Conservation (phyloP, 441 rosid species). For the Viola pubescens region DNA sequence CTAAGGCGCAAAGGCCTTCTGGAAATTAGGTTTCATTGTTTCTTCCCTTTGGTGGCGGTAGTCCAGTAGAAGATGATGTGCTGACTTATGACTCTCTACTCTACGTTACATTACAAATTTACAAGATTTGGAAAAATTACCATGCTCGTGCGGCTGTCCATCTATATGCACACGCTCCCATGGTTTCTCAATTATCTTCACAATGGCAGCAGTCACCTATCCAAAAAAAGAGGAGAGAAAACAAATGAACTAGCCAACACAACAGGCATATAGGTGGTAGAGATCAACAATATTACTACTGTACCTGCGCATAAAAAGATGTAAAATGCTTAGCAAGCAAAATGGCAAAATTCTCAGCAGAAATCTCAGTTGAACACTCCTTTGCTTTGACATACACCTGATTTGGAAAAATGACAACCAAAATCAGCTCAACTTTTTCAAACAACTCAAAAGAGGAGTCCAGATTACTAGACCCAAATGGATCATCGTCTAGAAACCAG, state of each 20-base stretch:
- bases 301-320: slow-evolving; percentile 67
- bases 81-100: not conserved
- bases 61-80: not conserved
- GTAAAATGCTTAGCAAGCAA: slow-evolving; percentile 67
- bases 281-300: not conserved
- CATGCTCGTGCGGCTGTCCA: slow-evolving; percentile 72
- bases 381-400: slow-evolving; percentile 89
- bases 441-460: no score
- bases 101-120: not conserved
- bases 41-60: not conserved
- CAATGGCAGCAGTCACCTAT: slow-evolving; percentile 67
- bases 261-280: not conserved
- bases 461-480: no score
- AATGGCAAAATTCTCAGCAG: slow-evolving; percentile 77
- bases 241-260: not conserved
- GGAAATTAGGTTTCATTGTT: not conserved
- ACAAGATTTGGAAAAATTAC: slow-evolving; percentile 27
- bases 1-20: no score
- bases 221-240: not conserved
- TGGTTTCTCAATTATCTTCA: slow-evolving; percentile 76
- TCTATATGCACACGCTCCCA: slow-evolving; percentile 72
- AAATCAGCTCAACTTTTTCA: no score
- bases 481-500: no score
- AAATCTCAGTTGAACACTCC: slow-evolving; percentile 57
- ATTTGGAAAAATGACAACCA: not conserved